Base-by-base conservation (phyloP, 805 yeast genomes). In the Cyberlindnera meyerae region DNA sequence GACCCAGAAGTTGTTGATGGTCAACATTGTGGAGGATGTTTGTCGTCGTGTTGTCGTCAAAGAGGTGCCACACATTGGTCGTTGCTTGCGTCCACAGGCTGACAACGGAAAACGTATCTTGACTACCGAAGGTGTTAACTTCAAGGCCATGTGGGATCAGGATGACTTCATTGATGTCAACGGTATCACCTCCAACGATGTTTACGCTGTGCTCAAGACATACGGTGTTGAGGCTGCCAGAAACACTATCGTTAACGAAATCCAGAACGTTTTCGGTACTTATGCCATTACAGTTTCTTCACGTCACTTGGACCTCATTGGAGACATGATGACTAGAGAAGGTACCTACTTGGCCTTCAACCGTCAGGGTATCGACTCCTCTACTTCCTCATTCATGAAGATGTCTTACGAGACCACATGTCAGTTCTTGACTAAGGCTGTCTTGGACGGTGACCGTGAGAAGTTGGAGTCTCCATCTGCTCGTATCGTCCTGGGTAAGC, bases 171-270 rank as follows among this genome's bases (percentile, higher is more conserved):
- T 93, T 49, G 83, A 89, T 54, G 95, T 90, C 45, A 84, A 93
- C 59, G 82, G 80, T 40, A 85, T 93, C 53, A 73, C 83, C 2
- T 88, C 97, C 8, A 93, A 93, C 71, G 98, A 93, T 65, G 81
- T 93, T 48, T 79, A 85, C 27, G 86, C 96, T 13, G 96, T 93
- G 3, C 71, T 94, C 54, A 75, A 71, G 48, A 86, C 95, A 0
- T 93, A 93, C 55, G 99, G 99, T 61, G 98, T 90, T 36, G 99
- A 94, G 66, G 98, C 98, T 33, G 99, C 99, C 15, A 78, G 98
- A 64, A 87, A 88, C 62, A 93, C 98, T 24, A 85, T 93, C 68
- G 97, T 88, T 21, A 82, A 86, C 55, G 99, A 93, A 71, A 85
- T 93, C 61, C 83, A 85, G 65, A 84, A 86, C 52, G 99, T 93